Conservation (phyloP, 345 rosid genomes). For the Leavenworthia alabamica region DNA sequence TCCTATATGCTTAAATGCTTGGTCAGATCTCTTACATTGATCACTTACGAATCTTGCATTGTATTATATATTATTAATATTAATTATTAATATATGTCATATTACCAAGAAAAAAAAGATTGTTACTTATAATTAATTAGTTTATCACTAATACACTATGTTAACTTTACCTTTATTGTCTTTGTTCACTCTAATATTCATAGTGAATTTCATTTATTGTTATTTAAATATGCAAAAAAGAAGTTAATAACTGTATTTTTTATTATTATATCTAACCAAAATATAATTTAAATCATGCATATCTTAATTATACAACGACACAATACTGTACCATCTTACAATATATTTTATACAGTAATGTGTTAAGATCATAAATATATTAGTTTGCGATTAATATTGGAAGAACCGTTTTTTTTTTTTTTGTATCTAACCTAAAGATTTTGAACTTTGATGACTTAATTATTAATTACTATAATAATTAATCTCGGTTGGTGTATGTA, state of each 20-base stretch:
- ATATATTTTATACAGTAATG: not conserved
- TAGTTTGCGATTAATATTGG: not conserved
- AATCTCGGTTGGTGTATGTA: slow-evolving; percentile 21
- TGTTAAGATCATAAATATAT: not conserved
- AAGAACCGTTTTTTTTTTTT: not conserved
- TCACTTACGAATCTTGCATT: slow-evolving; percentile 5
- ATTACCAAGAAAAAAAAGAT: not conserved
- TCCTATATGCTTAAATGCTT: not conserved
- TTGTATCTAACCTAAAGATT: not conserved
- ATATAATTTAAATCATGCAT: not conserved
- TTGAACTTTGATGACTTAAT: slow-evolving; percentile 5
- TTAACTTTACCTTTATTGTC: slow-evolving; percentile 29
- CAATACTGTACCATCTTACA: not conserved
- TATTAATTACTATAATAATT: slow-evolving; percentile 8
- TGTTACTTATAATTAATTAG: not conserved
- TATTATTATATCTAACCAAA: not conserved
- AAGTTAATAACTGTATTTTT: not conserved
- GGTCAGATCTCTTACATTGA: not conserved
- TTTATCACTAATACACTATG: not conserved
- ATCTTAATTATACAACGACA: not conserved
- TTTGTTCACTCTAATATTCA: slow-evolving; percentile 14
- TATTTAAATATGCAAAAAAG: not conserved
- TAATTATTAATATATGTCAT: not conserved
- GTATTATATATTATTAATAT: not conserved
- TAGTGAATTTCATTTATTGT: not conserved